Evolutionary conservation across 1,139 yeast genomes (phyloP), one percentile per base, ranked within the genome.

Genomic region (Blastobotrys arbuscula): DNA sequence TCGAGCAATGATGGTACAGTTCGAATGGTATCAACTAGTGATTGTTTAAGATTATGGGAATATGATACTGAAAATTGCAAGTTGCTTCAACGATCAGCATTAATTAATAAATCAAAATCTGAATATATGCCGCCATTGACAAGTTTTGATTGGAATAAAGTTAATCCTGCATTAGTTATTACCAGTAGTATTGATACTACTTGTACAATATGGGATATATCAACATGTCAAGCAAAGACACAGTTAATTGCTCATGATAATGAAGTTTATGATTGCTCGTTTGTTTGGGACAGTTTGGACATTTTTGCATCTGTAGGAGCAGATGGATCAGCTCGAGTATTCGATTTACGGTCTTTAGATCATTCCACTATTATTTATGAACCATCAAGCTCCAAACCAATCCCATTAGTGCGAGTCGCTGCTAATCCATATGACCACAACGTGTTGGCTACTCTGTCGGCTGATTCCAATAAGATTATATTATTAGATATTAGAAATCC

Each of bases 231-330:
- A 24, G 95, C 95, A 19, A 85, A 84, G 62, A 90, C 98, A 1
- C 97, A 92, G 68, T 73, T 92, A 46, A 92, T 92, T 57, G 98
- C 98, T 0, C 98, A 92, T 66, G 98, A 92, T 64, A 81, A 84
- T 52, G 97, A 90, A 65, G 98, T 92, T 3, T 88, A 82, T 64
- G 98, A 92, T 65, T 97, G 90, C 20, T 79, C 86, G 56, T 92
- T 89, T 65, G 72, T 89, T 45, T 79, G 84, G 50, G 81, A 82
- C 39, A 80, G 88, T 35, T 79, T 84, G 44, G 81, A 88, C 61
- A 76, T 90, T 26, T 92, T 92, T 69, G 88, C 95, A 40, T 84
- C 95, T 49, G 96, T 92, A 46, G 96, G 97, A 2, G 90, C 90
- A 50, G 98, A 92, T 68, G 98, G 98, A 1, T 84, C 95, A 18